phyloP scores from a whole-genome alignment of 2,329 filamentous ascomycete genomes.

The Alternaria tenuissima region DNA sequence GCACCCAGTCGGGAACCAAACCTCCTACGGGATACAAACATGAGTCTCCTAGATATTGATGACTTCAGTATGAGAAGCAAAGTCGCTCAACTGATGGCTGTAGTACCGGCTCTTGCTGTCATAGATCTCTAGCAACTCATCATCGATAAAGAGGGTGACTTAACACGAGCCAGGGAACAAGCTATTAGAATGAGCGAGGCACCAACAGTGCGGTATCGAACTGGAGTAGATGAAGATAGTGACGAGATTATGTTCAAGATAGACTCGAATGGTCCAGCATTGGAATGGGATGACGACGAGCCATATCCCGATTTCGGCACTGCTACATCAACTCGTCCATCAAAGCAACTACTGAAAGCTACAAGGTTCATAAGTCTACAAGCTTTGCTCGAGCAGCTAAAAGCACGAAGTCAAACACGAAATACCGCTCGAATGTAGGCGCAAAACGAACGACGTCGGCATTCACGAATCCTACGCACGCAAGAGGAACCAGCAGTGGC shows the following conservation, averaged over 20 bases:
- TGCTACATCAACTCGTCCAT: not conserved
- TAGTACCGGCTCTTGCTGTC: constrained; percentile 26
- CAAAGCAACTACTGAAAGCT: not conserved
- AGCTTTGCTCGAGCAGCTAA: not conserved
- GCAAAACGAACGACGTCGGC: not conserved
- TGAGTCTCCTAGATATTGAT: constrained; percentile 24
- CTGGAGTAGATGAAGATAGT: not conserved
- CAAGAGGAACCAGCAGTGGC: constrained; percentile 10
- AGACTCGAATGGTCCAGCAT: constrained; percentile 20
- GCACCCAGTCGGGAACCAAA: not conserved
- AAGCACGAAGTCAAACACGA: not conserved
- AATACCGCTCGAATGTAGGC: not conserved
- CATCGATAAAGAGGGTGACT: constrained; percentile 16
- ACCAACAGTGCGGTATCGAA: not conserved
- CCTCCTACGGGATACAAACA: not conserved
- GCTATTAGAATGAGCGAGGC: constrained; percentile 9
- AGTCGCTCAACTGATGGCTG: constrained; percentile 28
- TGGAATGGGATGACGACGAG: constrained; percentile 24
- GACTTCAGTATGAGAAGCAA: constrained; percentile 22
- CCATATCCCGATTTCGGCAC: not conserved
- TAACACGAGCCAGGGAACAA: constrained; percentile 4
- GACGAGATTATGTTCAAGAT: constrained; percentile 27
- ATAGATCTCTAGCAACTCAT: constrained; percentile 27
- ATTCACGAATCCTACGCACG: not conserved
- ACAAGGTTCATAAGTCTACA: not conserved